phyloP scores from a whole-genome alignment of 345 rosid species.

The Aquilaria sinensis region DNA sequence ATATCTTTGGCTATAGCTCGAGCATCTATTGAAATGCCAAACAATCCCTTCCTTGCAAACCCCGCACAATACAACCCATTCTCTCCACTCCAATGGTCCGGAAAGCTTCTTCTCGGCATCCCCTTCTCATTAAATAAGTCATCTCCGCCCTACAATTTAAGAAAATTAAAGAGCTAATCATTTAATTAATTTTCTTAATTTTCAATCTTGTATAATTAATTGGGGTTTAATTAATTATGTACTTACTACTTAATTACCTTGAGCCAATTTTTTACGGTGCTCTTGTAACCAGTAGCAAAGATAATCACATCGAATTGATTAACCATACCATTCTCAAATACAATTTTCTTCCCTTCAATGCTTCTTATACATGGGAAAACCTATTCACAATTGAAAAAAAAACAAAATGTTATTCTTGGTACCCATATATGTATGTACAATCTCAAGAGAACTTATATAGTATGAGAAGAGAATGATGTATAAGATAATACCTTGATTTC shows the following conservation, averaged over 20 bases:
- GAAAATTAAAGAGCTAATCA: background rate
- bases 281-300: constrained; percentile 14
- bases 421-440: background rate
- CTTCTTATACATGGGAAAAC: background rate
- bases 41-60: too few species aligned
- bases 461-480: background rate
- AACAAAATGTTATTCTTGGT: background rate
- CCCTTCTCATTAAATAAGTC: constrained; percentile 7
- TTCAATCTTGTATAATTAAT: background rate
- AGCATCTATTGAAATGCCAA: too few species aligned
- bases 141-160: constrained; percentile 2
- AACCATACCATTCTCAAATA: background rate
- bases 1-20: too few species aligned
- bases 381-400: background rate
- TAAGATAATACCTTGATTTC: constrained; percentile 14
- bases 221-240: background rate
- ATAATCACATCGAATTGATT: constrained; percentile 3
- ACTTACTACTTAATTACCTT: background rate
- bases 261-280: constrained; percentile 5
- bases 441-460: too few species aligned
- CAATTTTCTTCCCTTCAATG: background rate
- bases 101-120: background rate
- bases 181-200: background rate
- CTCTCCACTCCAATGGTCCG: constrained; percentile 4
- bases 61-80: too few species aligned